Evolutionary conservation across 2,329 filamentous ascomycete genomes (phyloP).

Genomic region (Cladosporium sp.): DNA sequence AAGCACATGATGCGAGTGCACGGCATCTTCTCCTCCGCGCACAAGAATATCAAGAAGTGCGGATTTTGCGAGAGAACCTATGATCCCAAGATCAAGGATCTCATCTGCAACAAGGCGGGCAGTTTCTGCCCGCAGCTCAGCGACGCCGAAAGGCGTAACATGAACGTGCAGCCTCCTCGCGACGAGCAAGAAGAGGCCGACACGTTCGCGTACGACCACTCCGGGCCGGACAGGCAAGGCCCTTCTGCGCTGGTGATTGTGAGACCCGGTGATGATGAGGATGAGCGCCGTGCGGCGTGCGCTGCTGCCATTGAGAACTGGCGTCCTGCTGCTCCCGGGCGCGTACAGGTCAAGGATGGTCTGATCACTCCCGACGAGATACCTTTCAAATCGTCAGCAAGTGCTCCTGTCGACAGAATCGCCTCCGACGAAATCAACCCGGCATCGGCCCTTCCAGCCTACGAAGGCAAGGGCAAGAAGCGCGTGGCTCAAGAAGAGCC

Average conservation of each 20-base stretch:
- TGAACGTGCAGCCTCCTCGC: background rate
- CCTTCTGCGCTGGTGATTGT: slow-evolving; percentile 4
- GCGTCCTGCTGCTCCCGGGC: background rate
- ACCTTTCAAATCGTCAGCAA: too few relatives aligned
- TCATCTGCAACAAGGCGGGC: background rate
- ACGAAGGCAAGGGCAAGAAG: background rate
- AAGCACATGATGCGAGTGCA: slow-evolving; percentile 7
- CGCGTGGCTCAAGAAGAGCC: background rate
- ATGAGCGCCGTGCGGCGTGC: background rate
- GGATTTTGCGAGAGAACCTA: background rate
- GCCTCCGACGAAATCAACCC: background rate
- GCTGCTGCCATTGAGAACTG: background rate
- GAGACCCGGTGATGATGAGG: background rate
- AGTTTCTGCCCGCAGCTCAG: background rate
- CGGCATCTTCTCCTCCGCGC: background rate
- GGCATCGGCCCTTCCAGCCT: background rate
- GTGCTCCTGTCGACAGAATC: background rate
- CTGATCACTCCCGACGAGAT: background rate
- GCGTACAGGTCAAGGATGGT: background rate
- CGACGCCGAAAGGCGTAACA: background rate
- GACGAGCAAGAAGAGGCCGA: slow-evolving; percentile 7
- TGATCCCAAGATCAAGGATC: background rate
- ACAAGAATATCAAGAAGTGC: background rate
- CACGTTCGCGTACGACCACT: slow-evolving; percentile 2
- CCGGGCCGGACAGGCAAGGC: background rate